Percentiles rank a stretch among this genome's conserved stretches.
Conservation (phyloP, 1,139 yeast species). For the Kazachstania sp. region DNA sequence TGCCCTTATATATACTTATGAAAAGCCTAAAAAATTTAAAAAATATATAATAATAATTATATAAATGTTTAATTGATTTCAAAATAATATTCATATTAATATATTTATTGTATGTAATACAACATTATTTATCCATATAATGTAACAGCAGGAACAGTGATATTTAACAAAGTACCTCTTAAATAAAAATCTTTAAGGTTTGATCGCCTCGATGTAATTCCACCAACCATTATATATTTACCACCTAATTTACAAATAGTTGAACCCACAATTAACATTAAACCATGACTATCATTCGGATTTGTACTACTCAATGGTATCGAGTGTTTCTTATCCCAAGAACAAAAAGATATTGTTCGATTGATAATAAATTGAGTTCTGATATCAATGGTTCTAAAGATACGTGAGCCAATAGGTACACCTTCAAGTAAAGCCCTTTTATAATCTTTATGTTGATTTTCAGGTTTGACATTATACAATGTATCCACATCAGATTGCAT, state of each 20-base stretch:
- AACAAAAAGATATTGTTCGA: neutral
- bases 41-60: too few relatives aligned
- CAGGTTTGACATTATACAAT: conserved; percentile 3
- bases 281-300: neutral
- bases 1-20: too few relatives aligned
- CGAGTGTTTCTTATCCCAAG: neutral
- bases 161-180: conserved; percentile 16
- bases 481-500: conserved; percentile 22
- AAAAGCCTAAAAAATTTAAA: too few relatives aligned
- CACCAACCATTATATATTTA: conserved; percentile 17
- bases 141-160: conserved; percentile 4
- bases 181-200: conserved; percentile 12
- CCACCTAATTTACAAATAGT: conserved; percentile 12
- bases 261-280: conserved; percentile 10
- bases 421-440: neutral
- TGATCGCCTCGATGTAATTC: conserved; percentile 12
- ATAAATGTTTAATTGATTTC: too few relatives aligned
- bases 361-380: conserved; percentile 5
- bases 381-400: conserved; percentile 7
- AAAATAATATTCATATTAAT: neutral
- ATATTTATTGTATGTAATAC: neutral
- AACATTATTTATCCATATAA: neutral
- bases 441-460: neutral
- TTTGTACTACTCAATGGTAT: neutral
- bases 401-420: conserved; percentile 4